Percentiles rank a stretch among this genome's conserved stretches.
phyloP scores from a whole-genome alignment of 169 alveolate genomes.

The Sarcocystis neurona region DNA sequence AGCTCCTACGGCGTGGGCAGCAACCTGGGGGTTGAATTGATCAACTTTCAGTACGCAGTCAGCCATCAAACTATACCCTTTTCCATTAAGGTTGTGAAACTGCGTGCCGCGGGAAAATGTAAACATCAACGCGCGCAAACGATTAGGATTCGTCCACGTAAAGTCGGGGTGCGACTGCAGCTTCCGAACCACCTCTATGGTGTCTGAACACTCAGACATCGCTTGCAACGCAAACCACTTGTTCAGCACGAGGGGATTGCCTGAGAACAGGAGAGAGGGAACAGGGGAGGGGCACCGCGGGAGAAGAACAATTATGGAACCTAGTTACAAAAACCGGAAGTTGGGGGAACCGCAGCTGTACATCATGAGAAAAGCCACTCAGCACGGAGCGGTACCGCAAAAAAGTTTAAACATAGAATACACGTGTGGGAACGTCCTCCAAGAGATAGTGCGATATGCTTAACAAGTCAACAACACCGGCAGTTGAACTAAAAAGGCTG shows the following conservation, averaged over 20 bases:
- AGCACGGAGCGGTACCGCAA: not conserved
- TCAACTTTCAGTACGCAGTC: conserved; percentile 53
- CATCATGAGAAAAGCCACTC: not conserved
- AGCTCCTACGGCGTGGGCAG: conserved; percentile 40
- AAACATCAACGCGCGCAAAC: conserved; percentile 29
- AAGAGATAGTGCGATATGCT: no score
- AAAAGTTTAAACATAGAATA: not conserved
- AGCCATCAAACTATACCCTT: conserved; percentile 58
- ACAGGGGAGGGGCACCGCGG: no score
- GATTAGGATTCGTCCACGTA: conserved; percentile 50
- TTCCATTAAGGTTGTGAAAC: conserved; percentile 53
- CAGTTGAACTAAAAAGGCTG: no score
- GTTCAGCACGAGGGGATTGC: conserved; percentile 55
- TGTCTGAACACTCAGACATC: conserved; percentile 43
- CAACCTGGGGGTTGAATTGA: conserved; percentile 52
- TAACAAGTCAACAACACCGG: no score
- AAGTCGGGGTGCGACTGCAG: conserved; percentile 64
- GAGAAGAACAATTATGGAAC: not conserved
- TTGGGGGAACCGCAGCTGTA: not conserved
- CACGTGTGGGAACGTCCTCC: no score
- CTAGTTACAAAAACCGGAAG: not conserved
- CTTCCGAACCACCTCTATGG: conserved; percentile 37
- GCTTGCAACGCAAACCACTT: conserved; percentile 67
- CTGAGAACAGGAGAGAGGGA: no score
- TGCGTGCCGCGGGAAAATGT: not conserved